Evolutionary conservation across 495 filamentous ascomycete genomes (phyloP).

Genomic region (Penicillium paxilli): DNA sequence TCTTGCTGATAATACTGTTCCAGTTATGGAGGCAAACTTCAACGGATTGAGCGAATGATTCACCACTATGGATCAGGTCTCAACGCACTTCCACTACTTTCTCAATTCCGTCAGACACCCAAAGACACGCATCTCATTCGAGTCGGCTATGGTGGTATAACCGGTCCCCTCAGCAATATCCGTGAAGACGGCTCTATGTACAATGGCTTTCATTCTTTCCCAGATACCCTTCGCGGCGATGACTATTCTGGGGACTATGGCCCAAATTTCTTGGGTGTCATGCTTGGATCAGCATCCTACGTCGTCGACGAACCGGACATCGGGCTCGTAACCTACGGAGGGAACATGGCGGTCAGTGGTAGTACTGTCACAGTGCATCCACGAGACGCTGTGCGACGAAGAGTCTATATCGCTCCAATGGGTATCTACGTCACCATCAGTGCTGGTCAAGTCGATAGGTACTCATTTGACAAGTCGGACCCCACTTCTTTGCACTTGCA

Average conservation of each 20-base stretch:
- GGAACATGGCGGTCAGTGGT: slow-evolving; percentile 21
- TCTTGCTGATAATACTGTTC: neutral
- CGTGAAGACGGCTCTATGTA: slow-evolving; percentile 48
- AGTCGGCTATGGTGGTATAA: slow-evolving; percentile 48
- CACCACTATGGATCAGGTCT: slow-evolving; percentile 58
- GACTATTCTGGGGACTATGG: slow-evolving; percentile 55
- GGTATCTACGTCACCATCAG: slow-evolving; percentile 39
- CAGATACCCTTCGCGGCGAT: slow-evolving; percentile 52
- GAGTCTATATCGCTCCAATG: slow-evolving; percentile 43
- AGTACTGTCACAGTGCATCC: slow-evolving; percentile 30
- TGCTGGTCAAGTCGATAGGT: slow-evolving; percentile 37
- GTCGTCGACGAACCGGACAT: slow-evolving; percentile 38
- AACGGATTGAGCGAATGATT: slow-evolving; percentile 53
- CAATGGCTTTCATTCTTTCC: slow-evolving; percentile 52
- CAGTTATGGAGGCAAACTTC: slow-evolving; percentile 45
- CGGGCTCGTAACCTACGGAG: slow-evolving; percentile 46
- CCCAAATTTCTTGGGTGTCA: slow-evolving; percentile 46
- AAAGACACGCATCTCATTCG: slow-evolving; percentile 39
- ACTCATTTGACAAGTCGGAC: slow-evolving; percentile 20
- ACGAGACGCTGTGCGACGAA: slow-evolving; percentile 38
- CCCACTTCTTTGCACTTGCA: neutral
- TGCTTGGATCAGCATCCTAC: slow-evolving; percentile 44
- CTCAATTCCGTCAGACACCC: slow-evolving; percentile 40
- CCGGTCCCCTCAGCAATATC: slow-evolving; percentile 51
- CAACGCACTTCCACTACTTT: slow-evolving; percentile 50